phyloP scores from a whole-genome alignment of 2,329 filamentous ascomycete genomes.

The Pseudocercospora crystallina region DNA sequence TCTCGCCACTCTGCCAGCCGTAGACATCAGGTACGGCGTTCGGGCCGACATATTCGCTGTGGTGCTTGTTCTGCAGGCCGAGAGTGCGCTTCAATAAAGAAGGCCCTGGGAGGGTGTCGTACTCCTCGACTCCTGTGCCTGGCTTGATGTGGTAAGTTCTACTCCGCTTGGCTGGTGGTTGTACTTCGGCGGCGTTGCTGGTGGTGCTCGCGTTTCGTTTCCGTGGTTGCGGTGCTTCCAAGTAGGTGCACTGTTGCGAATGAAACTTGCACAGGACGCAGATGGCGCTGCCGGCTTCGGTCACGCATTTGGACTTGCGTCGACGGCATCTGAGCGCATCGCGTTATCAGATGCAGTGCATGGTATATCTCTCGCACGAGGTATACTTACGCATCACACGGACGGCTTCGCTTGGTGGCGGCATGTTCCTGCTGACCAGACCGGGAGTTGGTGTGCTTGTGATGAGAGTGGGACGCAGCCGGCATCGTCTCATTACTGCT shows the following conservation, averaged over 20 bases:
- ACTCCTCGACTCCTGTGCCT: constrained; percentile 59
- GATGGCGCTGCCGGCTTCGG: constrained; percentile 23
- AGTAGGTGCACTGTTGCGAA: constrained; percentile 72
- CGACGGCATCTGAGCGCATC: constrained; percentile 14
- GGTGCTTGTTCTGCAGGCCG: constrained; percentile 34
- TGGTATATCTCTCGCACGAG: too few species aligned
- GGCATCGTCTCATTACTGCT: too few species aligned
- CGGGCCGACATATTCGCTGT: constrained; percentile 30
- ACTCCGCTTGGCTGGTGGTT: constrained; percentile 15
- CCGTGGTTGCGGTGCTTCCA: constrained; percentile 44
- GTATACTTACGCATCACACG: constrained; percentile 15
- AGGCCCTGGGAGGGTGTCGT: constrained; percentile 68
- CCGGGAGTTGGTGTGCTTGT: neutral
- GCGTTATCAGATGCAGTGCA: too few species aligned
- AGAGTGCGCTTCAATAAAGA: constrained; percentile 65
- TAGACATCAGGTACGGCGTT: constrained; percentile 26
- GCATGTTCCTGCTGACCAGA: constrained; percentile 7
- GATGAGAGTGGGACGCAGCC: too few species aligned
- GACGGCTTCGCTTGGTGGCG: constrained; percentile 17
- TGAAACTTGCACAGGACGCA: constrained; percentile 46
- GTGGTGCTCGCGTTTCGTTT: constrained; percentile 15
- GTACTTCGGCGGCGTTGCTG: constrained; percentile 3
- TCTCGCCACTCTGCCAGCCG: constrained; percentile 8
- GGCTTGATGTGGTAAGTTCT: constrained; percentile 17
- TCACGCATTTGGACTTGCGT: constrained; percentile 29